Evolutionary conservation across 768 basidiomycete species (phyloP), one percentile per base, ranked within the genome.

Genomic region (Mycena pura): DNA sequence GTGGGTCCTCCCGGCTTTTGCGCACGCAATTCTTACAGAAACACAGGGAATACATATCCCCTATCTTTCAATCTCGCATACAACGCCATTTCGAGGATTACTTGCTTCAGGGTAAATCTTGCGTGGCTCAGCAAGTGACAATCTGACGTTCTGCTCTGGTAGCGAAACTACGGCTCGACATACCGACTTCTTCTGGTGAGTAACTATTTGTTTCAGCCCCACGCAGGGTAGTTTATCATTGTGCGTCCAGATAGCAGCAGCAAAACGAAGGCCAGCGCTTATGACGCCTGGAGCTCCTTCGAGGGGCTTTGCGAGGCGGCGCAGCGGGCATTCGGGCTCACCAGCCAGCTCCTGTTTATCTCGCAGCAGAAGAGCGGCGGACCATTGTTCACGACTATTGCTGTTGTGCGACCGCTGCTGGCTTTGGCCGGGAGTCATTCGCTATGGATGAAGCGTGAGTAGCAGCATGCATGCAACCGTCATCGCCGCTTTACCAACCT

Each of bases 101-200:
- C 22, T 39, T 63, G 6, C 62, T 63, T 0, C 56, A 45, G 0
- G 56, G 62, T 58, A 36, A 46, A 44, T 53, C 6, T 51, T 45
- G 47, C 17, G 2, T 17, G 5, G 0, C 10, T 17, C 15, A 17
- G 29, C 14, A 9, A 13, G n/a, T 21, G 5, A n/a, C 15, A 13
- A 28, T 13, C 2, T n/a, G 1, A 32, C 22, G 14, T 25, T 31
- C 17, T 3, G n/a, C 5, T 6, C 6, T 19, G 17, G 1, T 39
- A 65, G 64, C 59, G 2, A 46, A 57, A 10, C 60, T 65, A 3
- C 59, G 54, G 9, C 55, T 61, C 25, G 64, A 65, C 19, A 52
- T 65, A 36, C 59, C 64, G 4, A 65, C 64, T 2, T 46, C 60
- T 6, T 8, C 39, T 19, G 64, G 64, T 53, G 25, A 7, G 40